phyloP scores from a whole-genome alignment of 1,284 basidiomycete genomes.

The Grifola frondosa region DNA sequence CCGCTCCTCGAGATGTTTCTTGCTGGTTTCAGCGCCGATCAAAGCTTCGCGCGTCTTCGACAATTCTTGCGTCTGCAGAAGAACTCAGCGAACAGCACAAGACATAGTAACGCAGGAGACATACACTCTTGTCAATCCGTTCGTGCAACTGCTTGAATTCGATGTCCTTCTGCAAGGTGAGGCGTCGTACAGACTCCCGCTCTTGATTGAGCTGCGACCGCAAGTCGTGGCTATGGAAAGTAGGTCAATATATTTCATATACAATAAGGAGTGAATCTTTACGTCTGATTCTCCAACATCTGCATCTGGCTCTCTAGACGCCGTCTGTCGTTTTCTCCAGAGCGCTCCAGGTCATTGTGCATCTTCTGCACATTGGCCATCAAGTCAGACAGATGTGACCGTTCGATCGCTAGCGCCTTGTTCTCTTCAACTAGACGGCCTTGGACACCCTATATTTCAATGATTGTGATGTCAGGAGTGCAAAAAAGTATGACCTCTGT shows the following conservation, averaged over 20 bases:
- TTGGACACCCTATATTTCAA: conserved; percentile 61
- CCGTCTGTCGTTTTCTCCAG: conserved; percentile 76
- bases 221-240: conserved; percentile 60
- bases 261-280: conserved; percentile 26
- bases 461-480: neutral
- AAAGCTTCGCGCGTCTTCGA: conserved; percentile 73
- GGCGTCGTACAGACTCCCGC: conserved; percentile 72
- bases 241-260: conserved; percentile 3
- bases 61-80: conserved; percentile 57
- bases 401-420: conserved; percentile 73
- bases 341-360: conserved; percentile 83
- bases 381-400: conserved; percentile 81
- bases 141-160: conserved; percentile 76
- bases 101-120: conserved; percentile 25
- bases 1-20: conserved; percentile 77
- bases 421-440: conserved; percentile 83
- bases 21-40: conserved; percentile 76
- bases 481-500: conserved; percentile 5
- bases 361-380: conserved; percentile 88
- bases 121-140: conserved; percentile 70
- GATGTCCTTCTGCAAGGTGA: conserved; percentile 77
- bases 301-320: conserved; percentile 81
- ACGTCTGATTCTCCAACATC: conserved; percentile 79
- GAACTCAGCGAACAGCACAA: conserved; percentile 1
- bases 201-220: conserved; percentile 77